These are phyloP conservation scores for Xylaria multiplex DNA, from an alignment of 2,329 filamentous ascomycete species.

Conservation along the genomic window DNA sequence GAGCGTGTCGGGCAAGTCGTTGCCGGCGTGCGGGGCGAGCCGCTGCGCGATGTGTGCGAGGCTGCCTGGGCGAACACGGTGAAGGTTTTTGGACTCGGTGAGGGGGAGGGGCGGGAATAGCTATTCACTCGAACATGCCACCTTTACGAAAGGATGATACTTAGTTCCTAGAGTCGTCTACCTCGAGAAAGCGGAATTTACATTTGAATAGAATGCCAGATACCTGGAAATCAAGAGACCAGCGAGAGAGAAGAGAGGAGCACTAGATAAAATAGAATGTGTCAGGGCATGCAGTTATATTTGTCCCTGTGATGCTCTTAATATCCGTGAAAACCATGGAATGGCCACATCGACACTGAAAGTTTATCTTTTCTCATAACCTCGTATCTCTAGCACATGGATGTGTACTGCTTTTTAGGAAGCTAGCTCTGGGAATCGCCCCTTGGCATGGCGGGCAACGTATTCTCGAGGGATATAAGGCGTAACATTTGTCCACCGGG, in stretches of 20 bases:
- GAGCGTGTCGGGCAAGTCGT: slow-evolving; percentile 88
- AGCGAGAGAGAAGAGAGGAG: neutral
- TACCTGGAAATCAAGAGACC: neutral
- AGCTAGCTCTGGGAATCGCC: neutral
- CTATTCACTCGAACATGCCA: neutral
- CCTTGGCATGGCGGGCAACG: neutral
- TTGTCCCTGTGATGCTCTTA: too few species aligned
- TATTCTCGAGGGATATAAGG: neutral
- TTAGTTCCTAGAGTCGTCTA: neutral
- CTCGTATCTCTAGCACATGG: too few species aligned
- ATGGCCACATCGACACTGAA: neutral
- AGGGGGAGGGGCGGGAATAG: slow-evolving; percentile 39
- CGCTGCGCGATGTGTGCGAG: slow-evolving; percentile 85
- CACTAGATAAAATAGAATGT: neutral
- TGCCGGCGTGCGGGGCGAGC: slow-evolving; percentile 82
- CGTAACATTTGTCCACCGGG: neutral
- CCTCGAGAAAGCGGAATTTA: neutral
- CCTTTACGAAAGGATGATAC: neutral
- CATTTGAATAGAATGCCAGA: slow-evolving; percentile 5
- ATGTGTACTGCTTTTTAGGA: neutral
- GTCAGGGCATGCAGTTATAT: neutral
- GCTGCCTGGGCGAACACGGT: slow-evolving; percentile 85
- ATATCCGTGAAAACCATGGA: too few species aligned
- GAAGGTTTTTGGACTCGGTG: slow-evolving; percentile 78
- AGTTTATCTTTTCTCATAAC: too few species aligned